Percentiles rank a stretch among this genome's conserved stretches.
Conservation (phyloP, 1,284 basidiomycete genomes). For the Boletus holoroseus region DNA sequence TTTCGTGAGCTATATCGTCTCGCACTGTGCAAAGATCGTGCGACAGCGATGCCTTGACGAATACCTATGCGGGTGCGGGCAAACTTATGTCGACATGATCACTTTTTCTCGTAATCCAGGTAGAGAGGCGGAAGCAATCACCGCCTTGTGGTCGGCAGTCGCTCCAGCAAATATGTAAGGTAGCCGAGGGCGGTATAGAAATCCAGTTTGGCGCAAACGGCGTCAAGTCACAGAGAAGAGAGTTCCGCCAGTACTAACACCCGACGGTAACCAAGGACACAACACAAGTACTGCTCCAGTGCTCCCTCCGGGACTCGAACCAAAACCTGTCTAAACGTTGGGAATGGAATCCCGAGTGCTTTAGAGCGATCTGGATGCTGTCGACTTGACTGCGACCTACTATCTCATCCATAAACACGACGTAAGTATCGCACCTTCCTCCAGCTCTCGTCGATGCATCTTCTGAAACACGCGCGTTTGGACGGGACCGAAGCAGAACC, state of each 20-base stretch:
- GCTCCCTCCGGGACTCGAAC: too few relatives aligned
- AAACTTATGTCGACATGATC: conserved; percentile 44
- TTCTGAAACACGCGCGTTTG: background rate
- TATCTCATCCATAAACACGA: background rate
- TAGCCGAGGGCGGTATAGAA: background rate
- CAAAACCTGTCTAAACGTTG: background rate
- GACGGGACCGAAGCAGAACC: background rate
- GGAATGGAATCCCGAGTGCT: background rate
- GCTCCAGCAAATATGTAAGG: background rate
- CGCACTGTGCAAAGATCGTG: conserved; percentile 57
- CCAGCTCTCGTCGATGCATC: background rate
- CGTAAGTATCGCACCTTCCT: background rate
- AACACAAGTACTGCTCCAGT: too few relatives aligned
- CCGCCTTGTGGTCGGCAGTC: background rate
- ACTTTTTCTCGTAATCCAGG: too few relatives aligned
- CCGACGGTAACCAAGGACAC: background rate
- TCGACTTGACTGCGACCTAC: background rate
- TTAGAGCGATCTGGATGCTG: background rate
- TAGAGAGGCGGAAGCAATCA: too few relatives aligned
- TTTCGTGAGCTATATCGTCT: too few relatives aligned
- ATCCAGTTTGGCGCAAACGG: background rate
- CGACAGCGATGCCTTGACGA: conserved; percentile 53
- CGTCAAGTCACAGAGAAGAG: background rate
- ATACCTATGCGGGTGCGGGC: conserved; percentile 70
- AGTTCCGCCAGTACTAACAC: background rate